Evolutionary conservation across 75 land plant genomes (phyloP).

Genomic region (Pseudotsuga menziesii): DNA sequence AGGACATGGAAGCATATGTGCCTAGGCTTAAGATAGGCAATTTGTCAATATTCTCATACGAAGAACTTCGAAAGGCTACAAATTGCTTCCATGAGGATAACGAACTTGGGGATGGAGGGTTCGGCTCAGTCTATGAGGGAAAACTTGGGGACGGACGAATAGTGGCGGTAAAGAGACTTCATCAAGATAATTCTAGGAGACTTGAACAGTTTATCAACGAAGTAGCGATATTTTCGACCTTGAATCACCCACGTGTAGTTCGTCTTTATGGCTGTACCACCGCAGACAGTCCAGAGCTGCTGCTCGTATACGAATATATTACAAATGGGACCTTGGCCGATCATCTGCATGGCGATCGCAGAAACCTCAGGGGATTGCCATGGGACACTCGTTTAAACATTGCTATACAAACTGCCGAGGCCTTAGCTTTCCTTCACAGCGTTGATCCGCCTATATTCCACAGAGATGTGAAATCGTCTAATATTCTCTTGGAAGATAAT

Average conservation of each 20-base stretch:
- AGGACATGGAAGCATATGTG: too few relatives aligned
- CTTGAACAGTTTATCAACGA: constrained; percentile 28
- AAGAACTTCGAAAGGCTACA: constrained; percentile 71
- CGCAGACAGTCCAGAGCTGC: constrained; percentile 9
- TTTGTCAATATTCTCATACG: not conserved
- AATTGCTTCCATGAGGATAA: constrained; percentile 37
- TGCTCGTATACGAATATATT: not conserved
- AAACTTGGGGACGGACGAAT: constrained; percentile 20
- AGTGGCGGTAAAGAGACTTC: constrained; percentile 39
- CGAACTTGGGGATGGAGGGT: constrained; percentile 79
- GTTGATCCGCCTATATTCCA: constrained; percentile 25
- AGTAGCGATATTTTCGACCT: constrained; percentile 22
- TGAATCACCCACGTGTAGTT: constrained; percentile 26
- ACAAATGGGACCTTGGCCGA: too few relatives aligned
- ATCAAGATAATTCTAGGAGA: constrained; percentile 15
- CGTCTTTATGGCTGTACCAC: constrained; percentile 18
- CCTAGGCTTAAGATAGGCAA: too few relatives aligned
- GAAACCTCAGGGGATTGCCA: not conserved
- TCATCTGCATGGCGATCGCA: too few relatives aligned
- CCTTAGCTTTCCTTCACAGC: constrained; percentile 23
- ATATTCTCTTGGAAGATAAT: constrained; percentile 28
- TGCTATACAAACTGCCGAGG: constrained; percentile 29
- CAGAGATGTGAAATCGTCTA: constrained; percentile 30
- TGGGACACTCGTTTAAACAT: constrained; percentile 21
- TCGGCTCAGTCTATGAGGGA: constrained; percentile 69